Evolutionary conservation across 2,329 filamentous ascomycete species (phyloP).

Genomic region (Parastagonospora avenae): DNA sequence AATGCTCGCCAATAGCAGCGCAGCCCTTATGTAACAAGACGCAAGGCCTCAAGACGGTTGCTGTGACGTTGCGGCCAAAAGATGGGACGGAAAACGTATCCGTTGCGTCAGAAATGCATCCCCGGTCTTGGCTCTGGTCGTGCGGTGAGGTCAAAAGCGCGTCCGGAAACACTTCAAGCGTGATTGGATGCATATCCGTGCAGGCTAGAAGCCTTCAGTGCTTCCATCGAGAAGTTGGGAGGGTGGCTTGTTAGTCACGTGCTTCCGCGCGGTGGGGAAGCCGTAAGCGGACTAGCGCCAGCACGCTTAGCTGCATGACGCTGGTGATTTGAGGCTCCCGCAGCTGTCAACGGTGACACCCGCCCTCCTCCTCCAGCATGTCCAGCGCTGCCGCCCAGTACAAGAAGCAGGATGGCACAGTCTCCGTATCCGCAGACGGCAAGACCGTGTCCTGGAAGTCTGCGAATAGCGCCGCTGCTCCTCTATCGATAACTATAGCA

Average conservation of each 20-base stretch:
- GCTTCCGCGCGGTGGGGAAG: slow-evolving; percentile 15
- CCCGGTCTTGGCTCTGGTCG: neutral
- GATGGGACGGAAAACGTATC: slow-evolving; percentile 21
- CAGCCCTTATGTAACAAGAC: slow-evolving; percentile 13
- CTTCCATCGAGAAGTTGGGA: too few species aligned
- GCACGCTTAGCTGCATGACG: slow-evolving; percentile 1
- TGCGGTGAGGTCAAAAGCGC: neutral
- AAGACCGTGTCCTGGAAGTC: slow-evolving; percentile 83
- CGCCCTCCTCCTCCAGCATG: slow-evolving; percentile 36
- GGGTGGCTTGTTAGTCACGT: slow-evolving; percentile 7
- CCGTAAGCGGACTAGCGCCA: slow-evolving; percentile 10
- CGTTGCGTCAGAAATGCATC: slow-evolving; percentile 5
- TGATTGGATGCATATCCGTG: too few species aligned
- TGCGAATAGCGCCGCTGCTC: slow-evolving; percentile 64
- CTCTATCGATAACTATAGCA: slow-evolving; percentile 71
- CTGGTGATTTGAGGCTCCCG: slow-evolving; percentile 11
- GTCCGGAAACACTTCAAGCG: neutral
- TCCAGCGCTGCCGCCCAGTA: slow-evolving; percentile 60
- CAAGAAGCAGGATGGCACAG: slow-evolving; percentile 93
- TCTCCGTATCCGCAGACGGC: slow-evolving; percentile 75
- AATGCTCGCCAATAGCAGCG: slow-evolving; percentile 16
- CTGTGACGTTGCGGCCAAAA: slow-evolving; percentile 9
- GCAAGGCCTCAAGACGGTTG: neutral
- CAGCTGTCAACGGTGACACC: slow-evolving; percentile 4
- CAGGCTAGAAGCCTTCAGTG: too few species aligned